These are phyloP conservation scores for Copromyces sp. DNA, from an alignment of 495 filamentous ascomycete genomes.

Conservation along the genomic window DNA sequence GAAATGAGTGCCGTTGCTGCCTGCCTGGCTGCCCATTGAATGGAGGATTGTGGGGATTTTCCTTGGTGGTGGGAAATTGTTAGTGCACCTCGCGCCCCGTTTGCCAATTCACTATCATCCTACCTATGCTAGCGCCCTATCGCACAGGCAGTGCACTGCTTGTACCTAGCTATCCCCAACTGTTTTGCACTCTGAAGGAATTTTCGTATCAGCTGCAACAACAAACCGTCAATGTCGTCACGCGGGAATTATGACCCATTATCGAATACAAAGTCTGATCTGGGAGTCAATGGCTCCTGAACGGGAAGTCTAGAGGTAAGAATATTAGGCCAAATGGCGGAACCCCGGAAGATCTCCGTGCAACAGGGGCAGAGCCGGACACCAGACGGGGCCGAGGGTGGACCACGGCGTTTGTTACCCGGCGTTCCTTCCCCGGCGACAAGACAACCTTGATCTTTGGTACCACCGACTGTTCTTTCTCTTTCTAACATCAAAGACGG, in stretches of 20 bases:
- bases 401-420: not conserved
- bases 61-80: not conserved
- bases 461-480: not conserved
- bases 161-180: not conserved
- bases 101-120: not conserved
- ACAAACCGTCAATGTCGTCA: not conserved
- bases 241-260: not conserved
- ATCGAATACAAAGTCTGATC: not conserved
- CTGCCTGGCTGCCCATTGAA: not conserved
- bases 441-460: not conserved
- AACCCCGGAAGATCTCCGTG: not conserved
- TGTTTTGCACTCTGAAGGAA: not conserved
- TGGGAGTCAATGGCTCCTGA: not conserved
- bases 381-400: not conserved
- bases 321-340: not conserved
- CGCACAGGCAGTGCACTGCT: not conserved
- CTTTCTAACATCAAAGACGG: not conserved
- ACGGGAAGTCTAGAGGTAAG: not conserved
- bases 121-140: not conserved
- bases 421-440: not conserved
- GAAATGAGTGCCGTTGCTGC: not conserved
- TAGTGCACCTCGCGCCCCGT: not conserved
- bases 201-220: not conserved
- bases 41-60: too few species aligned
- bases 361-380: not conserved